Conservation (phyloP, 2,329 filamentous ascomycete species). For the Arachnopeziza araneosa region DNA sequence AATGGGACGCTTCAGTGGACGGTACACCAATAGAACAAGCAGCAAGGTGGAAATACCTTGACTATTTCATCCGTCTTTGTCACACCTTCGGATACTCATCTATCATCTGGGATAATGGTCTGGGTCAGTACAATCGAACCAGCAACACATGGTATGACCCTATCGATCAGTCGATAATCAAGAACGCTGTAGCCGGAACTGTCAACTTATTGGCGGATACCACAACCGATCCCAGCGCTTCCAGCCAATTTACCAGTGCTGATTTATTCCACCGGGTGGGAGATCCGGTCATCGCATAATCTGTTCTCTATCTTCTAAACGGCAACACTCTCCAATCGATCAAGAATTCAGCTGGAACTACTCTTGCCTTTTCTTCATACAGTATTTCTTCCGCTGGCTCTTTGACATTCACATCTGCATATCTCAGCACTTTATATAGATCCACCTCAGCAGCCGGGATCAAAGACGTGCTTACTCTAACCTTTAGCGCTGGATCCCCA, state of each 20-base stretch:
- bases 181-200: conserved; percentile 38
- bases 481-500: conserved; percentile 46
- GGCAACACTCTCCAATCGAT: conserved; percentile 45
- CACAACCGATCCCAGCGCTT: conserved; percentile 42
- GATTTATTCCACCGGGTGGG: conserved; percentile 50
- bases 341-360: conserved; percentile 32
- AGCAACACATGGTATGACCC: conserved; percentile 46
- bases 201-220: conserved; percentile 47
- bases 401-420: conserved; percentile 43
- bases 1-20: conserved; percentile 47
- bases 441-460: conserved; percentile 38
- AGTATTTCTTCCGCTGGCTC: conserved; percentile 35
- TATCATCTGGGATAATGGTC: conserved; percentile 55
- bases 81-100: conserved; percentile 44
- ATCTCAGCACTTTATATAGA: conserved; percentile 41
- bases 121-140: conserved; percentile 47
- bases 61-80: conserved; percentile 45
- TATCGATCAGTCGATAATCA: conserved; percentile 42
- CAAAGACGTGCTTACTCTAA: conserved; percentile 45
- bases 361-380: conserved; percentile 42
- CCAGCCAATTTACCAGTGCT: conserved; percentile 44
- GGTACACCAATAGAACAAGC: conserved; percentile 43
- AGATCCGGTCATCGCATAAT: conserved; percentile 36
- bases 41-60: conserved; percentile 53
- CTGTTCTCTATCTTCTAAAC: conserved; percentile 47